Evolutionary conservation across 169 alveolate species (phyloP), one percentile per base, ranked within the genome.

Genomic region (Eimeria nieschulzi): DNA sequence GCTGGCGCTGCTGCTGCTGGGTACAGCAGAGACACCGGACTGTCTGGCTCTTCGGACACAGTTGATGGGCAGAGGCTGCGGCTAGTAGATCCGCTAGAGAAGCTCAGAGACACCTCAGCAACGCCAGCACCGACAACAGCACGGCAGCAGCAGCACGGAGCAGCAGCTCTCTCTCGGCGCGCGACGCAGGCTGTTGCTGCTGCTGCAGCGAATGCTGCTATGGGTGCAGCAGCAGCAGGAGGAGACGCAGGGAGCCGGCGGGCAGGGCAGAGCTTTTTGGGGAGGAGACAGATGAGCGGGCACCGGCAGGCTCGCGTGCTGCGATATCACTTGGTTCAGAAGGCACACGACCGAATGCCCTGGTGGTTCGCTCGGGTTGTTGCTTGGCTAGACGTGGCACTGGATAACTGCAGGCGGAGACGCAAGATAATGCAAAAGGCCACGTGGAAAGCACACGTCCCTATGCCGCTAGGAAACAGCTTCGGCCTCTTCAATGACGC

Each of bases 341-440:
- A 80, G 33, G 46, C 56, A 17, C 93, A 87, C 61, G 79, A 66
- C 53, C 53, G 85, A 10, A 56, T 87, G 80, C 93, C 93, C 9
- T 66, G 87, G 83, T 75, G 90, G 82, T 54, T 66, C 26, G 79
- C 87, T 51, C 88, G 87, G 56, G 15, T 87, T 51, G 71, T 87
- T 33, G 87, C 51, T 21, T 75, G 54, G 51, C 17, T 33, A 7
- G 93, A 94, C 63, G 92, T 64, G 56, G 88, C 91, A 26, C 78
- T 93, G 83, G 87, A 83, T 59, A 90, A 92, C 76, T 94, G 93
- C 93, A 79, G 93, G 78, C 76, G 93, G 39, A 83, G 92, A 71
- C 86, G 93, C 71, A 70, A 83, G 15, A 26, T 94, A 51, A 94
- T 94, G 95, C 95, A 93, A 85, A 85, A 86, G 56, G 96, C 96